Percentiles rank a stretch among this genome's conserved stretches.
phyloP scores from a whole-genome alignment of 306 rosid species.

The Lathyrus sativus region DNA sequence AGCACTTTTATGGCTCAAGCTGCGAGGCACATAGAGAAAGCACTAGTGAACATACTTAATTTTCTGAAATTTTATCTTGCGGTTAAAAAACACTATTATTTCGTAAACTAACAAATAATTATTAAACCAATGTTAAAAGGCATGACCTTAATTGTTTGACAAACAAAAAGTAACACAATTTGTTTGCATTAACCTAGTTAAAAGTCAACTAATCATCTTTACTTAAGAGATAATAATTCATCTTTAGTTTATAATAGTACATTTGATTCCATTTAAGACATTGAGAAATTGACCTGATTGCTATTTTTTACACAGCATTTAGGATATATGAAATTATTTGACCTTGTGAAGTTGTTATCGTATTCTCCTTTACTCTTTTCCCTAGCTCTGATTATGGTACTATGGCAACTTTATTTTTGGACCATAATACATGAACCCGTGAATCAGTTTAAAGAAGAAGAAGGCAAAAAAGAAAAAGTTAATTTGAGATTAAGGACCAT shows the following conservation, averaged over 20 bases:
- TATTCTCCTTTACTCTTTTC: not conserved
- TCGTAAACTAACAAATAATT: constrained; percentile 9
- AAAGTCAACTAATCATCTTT: constrained; percentile 42
- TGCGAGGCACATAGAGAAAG: constrained; percentile 45
- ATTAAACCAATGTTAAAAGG: constrained; percentile 40
- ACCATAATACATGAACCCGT: constrained; percentile 35
- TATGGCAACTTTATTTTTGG: constrained; percentile 31
- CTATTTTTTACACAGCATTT: constrained; percentile 35
- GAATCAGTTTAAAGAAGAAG: constrained; percentile 37
- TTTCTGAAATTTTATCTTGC: not conserved
- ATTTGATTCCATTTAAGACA: constrained; percentile 30
- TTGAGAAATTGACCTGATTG: constrained; percentile 31
- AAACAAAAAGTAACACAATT: constrained; percentile 39
- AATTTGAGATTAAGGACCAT: constrained; percentile 44
- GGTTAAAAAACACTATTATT: constrained; percentile 25
- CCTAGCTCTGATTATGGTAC: constrained; percentile 27
- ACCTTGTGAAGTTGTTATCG: constrained; percentile 37
- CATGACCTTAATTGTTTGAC: constrained; percentile 21
- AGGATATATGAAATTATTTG: constrained; percentile 39
- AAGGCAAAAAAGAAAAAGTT: constrained; percentile 38
- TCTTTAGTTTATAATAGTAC: not conserved
- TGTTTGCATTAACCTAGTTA: constrained; percentile 35
- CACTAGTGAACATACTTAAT: constrained; percentile 22
- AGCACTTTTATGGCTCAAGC: constrained; percentile 52
- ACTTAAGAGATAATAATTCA: not conserved